A percentile compares a stretch with the other conserved stretches of the same genome.
phyloP scores from a whole-genome alignment of 768 basidiomycete genomes.

The Lactifluus rugatus region DNA sequence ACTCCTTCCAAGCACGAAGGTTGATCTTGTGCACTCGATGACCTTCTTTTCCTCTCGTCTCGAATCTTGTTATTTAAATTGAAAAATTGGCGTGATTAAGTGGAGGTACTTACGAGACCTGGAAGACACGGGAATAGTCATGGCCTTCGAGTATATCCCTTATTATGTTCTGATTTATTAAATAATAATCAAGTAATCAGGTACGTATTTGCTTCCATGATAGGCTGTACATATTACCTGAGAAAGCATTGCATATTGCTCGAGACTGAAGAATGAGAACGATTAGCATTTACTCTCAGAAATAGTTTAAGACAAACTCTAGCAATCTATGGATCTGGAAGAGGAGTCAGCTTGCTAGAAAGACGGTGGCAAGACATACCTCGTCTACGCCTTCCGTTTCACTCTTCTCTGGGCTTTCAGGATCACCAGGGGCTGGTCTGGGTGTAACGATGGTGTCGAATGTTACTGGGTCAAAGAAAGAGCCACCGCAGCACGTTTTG shows the following conservation, averaged over 20 bases:
- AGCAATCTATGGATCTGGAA: slow-evolving; percentile 4
- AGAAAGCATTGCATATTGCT: slow-evolving; percentile 12
- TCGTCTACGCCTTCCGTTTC: slow-evolving; percentile 4
- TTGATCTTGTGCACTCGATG: slow-evolving; percentile 10
- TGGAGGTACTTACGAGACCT: slow-evolving; percentile 11
- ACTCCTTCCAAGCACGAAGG: slow-evolving; percentile 37
- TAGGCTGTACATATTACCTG: not conserved
- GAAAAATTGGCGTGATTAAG: not conserved
- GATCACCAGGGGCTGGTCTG: not conserved
- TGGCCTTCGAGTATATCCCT: slow-evolving; percentile 13
- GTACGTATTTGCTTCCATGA: not conserved
- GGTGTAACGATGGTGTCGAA: not conserved
- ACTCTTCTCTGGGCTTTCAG: not conserved
- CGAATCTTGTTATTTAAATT: not conserved
- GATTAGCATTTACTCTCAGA: not conserved
- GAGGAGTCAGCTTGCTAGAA: not conserved
- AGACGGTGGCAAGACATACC: not conserved
- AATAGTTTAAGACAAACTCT: slow-evolving; percentile 2
- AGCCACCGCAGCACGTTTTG: not conserved
- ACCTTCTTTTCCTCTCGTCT: slow-evolving; percentile 15
- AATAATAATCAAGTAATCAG: not conserved
- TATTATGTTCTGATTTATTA: not conserved
- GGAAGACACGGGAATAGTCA: slow-evolving; percentile 13
- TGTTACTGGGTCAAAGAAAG: not conserved
- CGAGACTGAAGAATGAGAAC: slow-evolving; percentile 2